phyloP scores from a whole-genome alignment of 495 filamentous ascomycete species.

The Trichoderma orchidacearum region DNA sequence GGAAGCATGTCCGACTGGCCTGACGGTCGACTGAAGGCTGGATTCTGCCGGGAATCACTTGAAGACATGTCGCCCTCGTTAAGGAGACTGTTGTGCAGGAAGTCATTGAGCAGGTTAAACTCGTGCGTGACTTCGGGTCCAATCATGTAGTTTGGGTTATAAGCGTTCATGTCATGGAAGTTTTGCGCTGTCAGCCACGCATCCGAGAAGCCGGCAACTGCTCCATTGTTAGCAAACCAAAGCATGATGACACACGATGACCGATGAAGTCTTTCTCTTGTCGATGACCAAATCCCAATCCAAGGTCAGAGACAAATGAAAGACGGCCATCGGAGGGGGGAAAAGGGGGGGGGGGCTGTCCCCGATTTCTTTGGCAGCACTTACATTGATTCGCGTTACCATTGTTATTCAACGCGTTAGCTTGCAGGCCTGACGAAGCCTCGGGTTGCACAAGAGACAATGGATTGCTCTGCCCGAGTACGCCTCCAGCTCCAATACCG shows the following conservation, averaged over 20 bases:
- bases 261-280: no score
- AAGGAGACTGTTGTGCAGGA: constrained; percentile 74
- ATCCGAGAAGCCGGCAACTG: constrained; percentile 38
- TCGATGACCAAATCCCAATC: no score
- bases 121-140: constrained; percentile 88
- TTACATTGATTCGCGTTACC: constrained; percentile 63
- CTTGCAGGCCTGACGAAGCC: constrained; percentile 36
- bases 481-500: constrained; percentile 21
- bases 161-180: constrained; percentile 87
- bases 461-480: constrained; percentile 27
- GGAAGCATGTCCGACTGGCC: background rate
- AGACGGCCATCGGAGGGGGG: background rate
- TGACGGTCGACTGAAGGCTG: constrained; percentile 3
- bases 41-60: constrained; percentile 36
- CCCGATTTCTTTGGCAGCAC: constrained; percentile 21
- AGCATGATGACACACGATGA: background rate
- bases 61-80: constrained; percentile 60
- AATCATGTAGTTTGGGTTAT: constrained; percentile 92
- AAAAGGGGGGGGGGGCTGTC: background rate
- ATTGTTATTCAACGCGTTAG: constrained; percentile 32
- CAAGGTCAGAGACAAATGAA: no score
- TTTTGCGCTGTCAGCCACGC: constrained; percentile 49
- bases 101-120: constrained; percentile 92
- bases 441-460: constrained; percentile 45
- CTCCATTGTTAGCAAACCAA: constrained; percentile 18